These are phyloP conservation scores for Aspergillus kassunensis DNA, from an alignment of 495 filamentous ascomycete genomes.

Conservation along the genomic window DNA sequence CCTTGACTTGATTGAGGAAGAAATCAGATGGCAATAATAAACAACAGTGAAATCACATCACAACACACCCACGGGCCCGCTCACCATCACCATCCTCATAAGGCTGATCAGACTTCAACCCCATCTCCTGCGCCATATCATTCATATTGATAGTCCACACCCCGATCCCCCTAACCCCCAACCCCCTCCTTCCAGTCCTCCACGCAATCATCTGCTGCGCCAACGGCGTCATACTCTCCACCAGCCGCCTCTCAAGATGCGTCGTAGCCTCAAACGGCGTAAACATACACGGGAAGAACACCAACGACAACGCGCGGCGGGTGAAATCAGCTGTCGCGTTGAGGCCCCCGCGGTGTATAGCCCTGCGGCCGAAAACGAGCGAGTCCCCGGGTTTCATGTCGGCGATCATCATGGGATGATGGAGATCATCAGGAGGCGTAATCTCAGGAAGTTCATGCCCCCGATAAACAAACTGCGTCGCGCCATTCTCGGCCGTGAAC, in stretches of 20 bases:
- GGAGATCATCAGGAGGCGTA: background rate
- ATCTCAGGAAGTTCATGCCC: constrained; percentile 34
- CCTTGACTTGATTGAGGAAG: too few species aligned
- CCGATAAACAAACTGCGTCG: constrained; percentile 39
- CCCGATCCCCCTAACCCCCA: too few species aligned
- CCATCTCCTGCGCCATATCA: too few species aligned
- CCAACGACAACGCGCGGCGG: background rate
- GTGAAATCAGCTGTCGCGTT: background rate
- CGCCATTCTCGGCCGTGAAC: constrained; percentile 33
- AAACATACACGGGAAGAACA: background rate
- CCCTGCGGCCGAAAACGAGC: background rate
- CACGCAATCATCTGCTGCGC: constrained; percentile 2
- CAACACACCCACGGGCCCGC: too few species aligned
- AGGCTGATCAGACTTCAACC: too few species aligned
- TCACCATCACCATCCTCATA: too few species aligned
- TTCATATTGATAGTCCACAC: too few species aligned
- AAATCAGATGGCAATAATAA: too few species aligned
- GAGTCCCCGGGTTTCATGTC: background rate
- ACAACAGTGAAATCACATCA: too few species aligned
- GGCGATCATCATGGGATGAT: background rate
- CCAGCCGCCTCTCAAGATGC: background rate
- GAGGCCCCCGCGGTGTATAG: background rate
- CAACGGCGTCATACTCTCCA: background rate
- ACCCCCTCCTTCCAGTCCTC: too few species aligned
- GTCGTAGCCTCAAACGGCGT: background rate